Percentiles rank a stretch among this genome's conserved stretches.
These are phyloP conservation scores for Eucalyptus erythrocorys DNA, from an alignment of 345 rosid species.

Conservation along the genomic window DNA sequence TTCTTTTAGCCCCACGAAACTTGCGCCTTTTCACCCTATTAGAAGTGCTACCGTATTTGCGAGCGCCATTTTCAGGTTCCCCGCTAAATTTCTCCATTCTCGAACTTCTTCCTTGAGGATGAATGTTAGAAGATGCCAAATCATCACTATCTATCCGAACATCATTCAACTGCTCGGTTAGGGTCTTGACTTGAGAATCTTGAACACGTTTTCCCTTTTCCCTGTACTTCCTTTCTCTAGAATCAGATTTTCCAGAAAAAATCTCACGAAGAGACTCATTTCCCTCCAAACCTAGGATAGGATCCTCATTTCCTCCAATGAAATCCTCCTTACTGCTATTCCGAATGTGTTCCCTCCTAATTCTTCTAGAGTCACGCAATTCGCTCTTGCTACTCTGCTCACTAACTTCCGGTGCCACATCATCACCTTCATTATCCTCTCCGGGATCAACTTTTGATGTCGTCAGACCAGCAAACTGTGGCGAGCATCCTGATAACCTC, in stretches of 20 bases:
- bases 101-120: constrained; percentile 17
- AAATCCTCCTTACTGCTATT: constrained; percentile 31
- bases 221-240: constrained; percentile 28
- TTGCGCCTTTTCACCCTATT: constrained; percentile 49
- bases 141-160: constrained; percentile 51
- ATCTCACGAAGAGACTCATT: constrained; percentile 24
- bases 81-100: constrained; percentile 14
- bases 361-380: constrained; percentile 41
- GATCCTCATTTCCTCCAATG: constrained; percentile 20
- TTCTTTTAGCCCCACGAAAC: constrained; percentile 53
- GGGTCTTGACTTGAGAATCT: constrained; percentile 32
- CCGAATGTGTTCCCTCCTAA: constrained; percentile 51
- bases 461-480: constrained; percentile 33
- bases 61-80: constrained; percentile 17
- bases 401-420: constrained; percentile 12
- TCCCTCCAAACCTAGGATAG: constrained; percentile 17
- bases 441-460: constrained; percentile 55
- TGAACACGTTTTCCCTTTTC: constrained; percentile 44
- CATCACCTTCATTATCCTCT: constrained; percentile 15
- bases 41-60: constrained; percentile 24
- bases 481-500: constrained; percentile 53
- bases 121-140: constrained; percentile 51
- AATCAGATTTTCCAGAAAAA: constrained; percentile 34
- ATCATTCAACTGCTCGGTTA: constrained; percentile 67
- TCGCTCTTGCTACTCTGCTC: constrained; percentile 48